Evolutionary conservation across 148 eudicot species (phyloP).

Genomic region (Mesembryanthemum crystallinum): DNA sequence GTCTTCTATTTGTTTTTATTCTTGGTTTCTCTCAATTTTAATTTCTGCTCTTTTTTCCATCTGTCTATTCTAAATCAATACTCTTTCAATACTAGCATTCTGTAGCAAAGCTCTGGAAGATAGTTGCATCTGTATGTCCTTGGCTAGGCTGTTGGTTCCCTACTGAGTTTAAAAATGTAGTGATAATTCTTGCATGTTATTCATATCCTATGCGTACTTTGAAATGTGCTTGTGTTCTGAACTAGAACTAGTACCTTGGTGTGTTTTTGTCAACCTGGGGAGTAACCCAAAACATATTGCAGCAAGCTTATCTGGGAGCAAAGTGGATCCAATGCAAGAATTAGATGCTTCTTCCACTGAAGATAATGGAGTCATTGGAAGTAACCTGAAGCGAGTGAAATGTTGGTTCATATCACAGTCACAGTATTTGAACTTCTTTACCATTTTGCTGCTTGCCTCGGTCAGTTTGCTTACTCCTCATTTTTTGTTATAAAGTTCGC

Average conservation of each 20-base stretch:
- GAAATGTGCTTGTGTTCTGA: neutral
- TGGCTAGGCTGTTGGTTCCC: no score
- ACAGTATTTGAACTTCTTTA: conserved; percentile 81
- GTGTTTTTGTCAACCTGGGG: neutral
- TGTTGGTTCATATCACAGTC: conserved; percentile 80
- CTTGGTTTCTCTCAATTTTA: neutral
- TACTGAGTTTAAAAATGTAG: neutral
- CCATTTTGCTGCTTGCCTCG: conserved; percentile 92
- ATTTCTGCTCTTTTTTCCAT: neutral
- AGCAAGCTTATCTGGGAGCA: conserved; percentile 70
- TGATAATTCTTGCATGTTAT: neutral
- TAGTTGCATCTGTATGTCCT: neutral
- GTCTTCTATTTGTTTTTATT: neutral
- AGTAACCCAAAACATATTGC: conserved; percentile 29
- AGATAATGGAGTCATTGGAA: conserved; percentile 48
- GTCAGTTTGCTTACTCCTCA: conserved; percentile 46
- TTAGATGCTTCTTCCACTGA: conserved; percentile 56
- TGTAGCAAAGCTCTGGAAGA: neutral
- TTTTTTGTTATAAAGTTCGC: neutral
- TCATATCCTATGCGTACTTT: neutral
- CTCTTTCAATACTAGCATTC: neutral
- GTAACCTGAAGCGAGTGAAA: conserved; percentile 45
- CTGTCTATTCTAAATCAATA: neutral
- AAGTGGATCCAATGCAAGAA: conserved; percentile 56
- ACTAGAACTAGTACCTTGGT: neutral